Evolutionary conservation across 352 stramenopile genomes (phyloP).

Genomic region (Elongisporangium anandrum): DNA sequence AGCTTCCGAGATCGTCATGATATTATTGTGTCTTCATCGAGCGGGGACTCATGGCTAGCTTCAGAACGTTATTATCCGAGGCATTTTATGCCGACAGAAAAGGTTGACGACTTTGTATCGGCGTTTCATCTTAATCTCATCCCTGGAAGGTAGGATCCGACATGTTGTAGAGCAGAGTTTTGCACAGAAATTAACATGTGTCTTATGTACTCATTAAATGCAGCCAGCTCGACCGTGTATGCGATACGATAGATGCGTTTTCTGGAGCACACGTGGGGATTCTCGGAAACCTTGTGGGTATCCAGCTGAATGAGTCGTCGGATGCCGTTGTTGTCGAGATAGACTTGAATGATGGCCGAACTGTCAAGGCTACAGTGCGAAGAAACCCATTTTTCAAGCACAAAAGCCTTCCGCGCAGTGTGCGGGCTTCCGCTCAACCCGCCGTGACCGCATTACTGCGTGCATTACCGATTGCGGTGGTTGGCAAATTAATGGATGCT

Average conservation of each 20-base stretch:
- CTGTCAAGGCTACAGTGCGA: constrained; percentile 14
- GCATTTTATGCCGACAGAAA: background rate
- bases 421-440: constrained; percentile 10
- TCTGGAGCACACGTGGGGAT: background rate
- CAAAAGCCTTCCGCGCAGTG: constrained; percentile 8
- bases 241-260: background rate
- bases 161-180: background rate
- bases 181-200: background rate
- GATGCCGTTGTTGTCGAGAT: background rate
- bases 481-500: constrained; percentile 11
- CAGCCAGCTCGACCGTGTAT: background rate
- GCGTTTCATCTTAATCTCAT: background rate
- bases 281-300: background rate
- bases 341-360: background rate
- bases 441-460: constrained; percentile 22
- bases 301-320: background rate
- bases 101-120: background rate
- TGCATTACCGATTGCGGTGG: constrained; percentile 17
- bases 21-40: background rate
- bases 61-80: background rate
- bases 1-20: constrained; percentile 2
- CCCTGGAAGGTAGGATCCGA: background rate
- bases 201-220: background rate
- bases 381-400: constrained; percentile 22
- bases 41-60: background rate